Base-by-base conservation (phyloP, 1,139 yeast genomes). In the Magnusiomyces magnusii region DNA sequence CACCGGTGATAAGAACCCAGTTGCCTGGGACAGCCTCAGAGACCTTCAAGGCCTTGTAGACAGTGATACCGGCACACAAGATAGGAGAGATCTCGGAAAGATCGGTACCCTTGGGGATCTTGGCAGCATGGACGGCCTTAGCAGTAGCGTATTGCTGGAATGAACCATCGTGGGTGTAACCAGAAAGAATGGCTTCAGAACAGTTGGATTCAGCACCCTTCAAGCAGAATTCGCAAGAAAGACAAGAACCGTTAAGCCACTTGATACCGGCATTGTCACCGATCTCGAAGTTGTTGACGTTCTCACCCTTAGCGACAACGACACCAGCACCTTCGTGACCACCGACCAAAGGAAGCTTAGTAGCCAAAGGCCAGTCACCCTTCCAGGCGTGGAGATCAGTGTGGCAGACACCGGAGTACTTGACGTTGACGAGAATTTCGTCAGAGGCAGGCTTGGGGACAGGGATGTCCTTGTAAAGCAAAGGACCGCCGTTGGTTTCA, bases 301-400 rank as follows among this genome's bases (percentile, higher is more conserved):
- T 78, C 52, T 76, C 76, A 69, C 93, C 95, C 70, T 77, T 82
- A 65, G 80, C 90, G 61, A 86, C 92, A 64, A 87, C 93, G 47
- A 82, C 82, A 74, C 95, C 95, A 47, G 92, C 91, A 76, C 93
- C 93, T 75, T 87, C 95, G 78, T 87, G 95, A 69, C 95, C 95
- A 64, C 90, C 91, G 57, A 85, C 88, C 65, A 84, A 75, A 25
- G 90, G 90, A 64, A 82, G 77, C 73, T 85, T 85, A 65, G 84
- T 80, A 58, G 75, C 76, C 67, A 83, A 72, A 60, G 87, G 86
- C 87, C 87, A 84, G 73, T 84, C 89, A 64, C 87, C 87, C 71
- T 83, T 80, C 86, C 86, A 83, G 64, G 86, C 87, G 73, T 84
- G 88, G 71, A 84, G 77, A 68, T 83, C 87, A 52, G 86, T 82